Percentiles rank a stretch among this genome's conserved stretches.
These are phyloP conservation scores for Ophiostoma quercus DNA, from an alignment of 2,329 filamentous ascomycete genomes.

Conservation along the genomic window DNA sequence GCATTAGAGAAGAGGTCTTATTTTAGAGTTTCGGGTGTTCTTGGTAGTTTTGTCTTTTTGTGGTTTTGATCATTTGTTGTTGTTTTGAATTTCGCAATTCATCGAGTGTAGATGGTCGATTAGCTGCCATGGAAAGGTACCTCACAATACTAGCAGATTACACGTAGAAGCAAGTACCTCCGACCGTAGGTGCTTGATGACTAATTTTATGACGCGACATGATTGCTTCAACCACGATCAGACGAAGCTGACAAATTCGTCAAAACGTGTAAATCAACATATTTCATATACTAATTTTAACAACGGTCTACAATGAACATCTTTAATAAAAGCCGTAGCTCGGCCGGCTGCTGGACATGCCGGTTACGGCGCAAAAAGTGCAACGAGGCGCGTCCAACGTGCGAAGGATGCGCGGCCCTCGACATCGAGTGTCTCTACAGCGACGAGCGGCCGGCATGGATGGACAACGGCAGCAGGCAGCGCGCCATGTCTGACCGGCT, in stretches of 20 bases:
- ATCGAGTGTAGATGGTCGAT: no score
- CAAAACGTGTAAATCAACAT: no score
- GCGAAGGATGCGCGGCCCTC: constrained; percentile 47
- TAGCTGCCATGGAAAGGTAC: neutral
- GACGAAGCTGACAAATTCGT: no score
- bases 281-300: no score
- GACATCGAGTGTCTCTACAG: constrained; percentile 53
- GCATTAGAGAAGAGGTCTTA: neutral
- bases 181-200: neutral
- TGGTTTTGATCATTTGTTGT: no score
- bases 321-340: constrained; percentile 32
- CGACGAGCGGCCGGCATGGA: constrained; percentile 52
- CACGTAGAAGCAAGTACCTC: neutral
- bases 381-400: constrained; percentile 49
- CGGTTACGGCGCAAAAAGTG: constrained; percentile 58
- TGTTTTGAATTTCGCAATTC: no score
- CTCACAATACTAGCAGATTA: neutral
- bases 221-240: neutral
- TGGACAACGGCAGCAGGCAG: constrained; percentile 49
- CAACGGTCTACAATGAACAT: neutral
- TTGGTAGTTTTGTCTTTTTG: no score
- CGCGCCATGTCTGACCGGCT: constrained; percentile 48
- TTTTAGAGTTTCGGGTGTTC: neutral
- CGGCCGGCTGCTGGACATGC: constrained; percentile 56
- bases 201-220: neutral